These are phyloP conservation scores for Vanilla planifolia DNA, from an alignment of 106 monocot genomes.

Conservation along the genomic window DNA sequence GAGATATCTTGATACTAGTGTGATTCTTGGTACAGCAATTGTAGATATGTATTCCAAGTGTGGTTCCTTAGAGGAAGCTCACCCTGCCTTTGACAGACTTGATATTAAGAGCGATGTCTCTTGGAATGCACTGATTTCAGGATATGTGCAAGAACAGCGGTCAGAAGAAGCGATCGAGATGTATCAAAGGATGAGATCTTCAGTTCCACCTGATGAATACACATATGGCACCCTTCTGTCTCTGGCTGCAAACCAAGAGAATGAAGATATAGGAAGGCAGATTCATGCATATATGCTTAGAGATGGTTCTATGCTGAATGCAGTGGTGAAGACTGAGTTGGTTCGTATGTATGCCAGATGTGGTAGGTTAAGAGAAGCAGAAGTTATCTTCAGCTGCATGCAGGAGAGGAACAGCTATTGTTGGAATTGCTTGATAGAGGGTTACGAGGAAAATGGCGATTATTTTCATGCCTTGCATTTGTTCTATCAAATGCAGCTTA, in stretches of 20 bases:
- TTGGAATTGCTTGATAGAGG: not conserved
- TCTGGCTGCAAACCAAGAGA: not conserved
- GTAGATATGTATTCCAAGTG: slow-evolving; percentile 23
- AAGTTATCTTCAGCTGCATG: not conserved
- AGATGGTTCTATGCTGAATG: not conserved
- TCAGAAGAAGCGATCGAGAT: slow-evolving; percentile 7
- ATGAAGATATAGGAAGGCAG: not conserved
- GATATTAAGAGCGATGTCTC: slow-evolving; percentile 3
- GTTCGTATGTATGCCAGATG: slow-evolving; percentile 4
- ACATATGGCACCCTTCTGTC: not conserved
- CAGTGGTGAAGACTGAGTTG: not conserved
- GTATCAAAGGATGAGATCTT: slow-evolving; percentile 1
- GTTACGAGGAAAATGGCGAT: slow-evolving; percentile 1
- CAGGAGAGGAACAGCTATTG: not conserved
- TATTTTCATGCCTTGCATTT: not conserved
- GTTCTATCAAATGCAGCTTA: slow-evolving; percentile 6
- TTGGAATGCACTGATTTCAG: slow-evolving; percentile 21
- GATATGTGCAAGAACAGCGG: slow-evolving; percentile 14
- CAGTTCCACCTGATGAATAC: not conserved
- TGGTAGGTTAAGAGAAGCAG: slow-evolving; percentile 7
- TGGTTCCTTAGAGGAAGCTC: slow-evolving; percentile 10
- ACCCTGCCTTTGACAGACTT: slow-evolving; percentile 2
- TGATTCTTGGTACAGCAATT: slow-evolving; percentile 15
- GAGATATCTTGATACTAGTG: slow-evolving; percentile 10
- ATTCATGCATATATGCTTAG: slow-evolving; percentile 1